These are phyloP conservation scores for Euphrasia arctica DNA, from an alignment of 305 asterid species.

Conservation along the genomic window DNA sequence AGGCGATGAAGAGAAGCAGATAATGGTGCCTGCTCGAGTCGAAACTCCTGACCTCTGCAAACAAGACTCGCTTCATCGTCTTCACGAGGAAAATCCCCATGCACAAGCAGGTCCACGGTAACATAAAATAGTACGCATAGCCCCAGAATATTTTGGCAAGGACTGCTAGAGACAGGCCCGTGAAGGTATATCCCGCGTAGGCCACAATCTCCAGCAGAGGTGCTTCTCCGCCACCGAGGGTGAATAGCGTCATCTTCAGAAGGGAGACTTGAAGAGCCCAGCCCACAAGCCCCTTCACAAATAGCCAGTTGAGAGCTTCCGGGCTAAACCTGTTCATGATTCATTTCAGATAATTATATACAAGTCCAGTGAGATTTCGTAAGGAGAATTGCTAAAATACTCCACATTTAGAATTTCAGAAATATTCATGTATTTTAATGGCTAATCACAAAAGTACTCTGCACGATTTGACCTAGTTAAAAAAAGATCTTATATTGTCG, in stretches of 20 bases:
- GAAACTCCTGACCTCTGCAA: conserved; percentile 54
- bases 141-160: conserved; percentile 48
- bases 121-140: conserved; percentile 50
- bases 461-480: too few species aligned
- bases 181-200: conserved; percentile 57
- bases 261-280: conserved; percentile 58
- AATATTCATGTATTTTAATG: too few species aligned
- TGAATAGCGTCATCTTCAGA: conserved; percentile 47
- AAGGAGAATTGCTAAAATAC: too few species aligned
- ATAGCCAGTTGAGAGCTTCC: conserved; percentile 63
- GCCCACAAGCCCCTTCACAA: conserved; percentile 56
- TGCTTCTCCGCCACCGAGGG: conserved; percentile 67
- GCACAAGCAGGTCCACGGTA: conserved; percentile 70
- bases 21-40: conserved; percentile 64
- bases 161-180: conserved; percentile 57
- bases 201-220: conserved; percentile 69
- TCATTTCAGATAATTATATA: background rate
- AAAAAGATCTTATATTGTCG: too few species aligned
- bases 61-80: conserved; percentile 66
- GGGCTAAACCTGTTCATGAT: conserved; percentile 49
- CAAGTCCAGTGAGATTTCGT: background rate
- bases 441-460: too few species aligned
- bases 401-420: too few species aligned
- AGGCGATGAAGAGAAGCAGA: conserved; percentile 53
- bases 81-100: conserved; percentile 70